These are phyloP conservation scores for Rugosomyces carneus DNA, from an alignment of 1,284 basidiomycete genomes.

Conservation along the genomic window DNA sequence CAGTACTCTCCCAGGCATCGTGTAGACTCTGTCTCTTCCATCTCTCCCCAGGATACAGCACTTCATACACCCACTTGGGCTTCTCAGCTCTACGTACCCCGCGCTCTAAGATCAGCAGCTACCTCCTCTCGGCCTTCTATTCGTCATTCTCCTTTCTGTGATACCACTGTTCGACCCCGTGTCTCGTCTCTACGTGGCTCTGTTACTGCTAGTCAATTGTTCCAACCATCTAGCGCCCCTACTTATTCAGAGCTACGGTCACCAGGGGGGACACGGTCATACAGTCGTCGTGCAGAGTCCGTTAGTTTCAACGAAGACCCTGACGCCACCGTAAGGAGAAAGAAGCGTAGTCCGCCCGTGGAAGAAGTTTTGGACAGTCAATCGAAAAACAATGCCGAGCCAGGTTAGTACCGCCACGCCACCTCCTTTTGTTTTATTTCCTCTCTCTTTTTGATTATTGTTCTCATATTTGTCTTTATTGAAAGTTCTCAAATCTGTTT, in stretches of 20 bases:
- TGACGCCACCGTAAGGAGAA: constrained; percentile 64
- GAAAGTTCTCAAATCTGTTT: constrained; percentile 58
- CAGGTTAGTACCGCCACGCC: constrained; percentile 28
- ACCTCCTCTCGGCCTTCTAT: constrained; percentile 28
- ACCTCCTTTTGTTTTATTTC: constrained; percentile 2
- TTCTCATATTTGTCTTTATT: constrained; percentile 19
- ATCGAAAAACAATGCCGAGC: constrained; percentile 28
- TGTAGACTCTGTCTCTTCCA: constrained; percentile 35
- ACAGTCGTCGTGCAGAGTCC: constrained; percentile 61
- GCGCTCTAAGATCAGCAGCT: constrained; percentile 28
- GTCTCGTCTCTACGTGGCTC: constrained; percentile 36
- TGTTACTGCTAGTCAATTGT: constrained; percentile 55
- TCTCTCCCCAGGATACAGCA: constrained; percentile 52
- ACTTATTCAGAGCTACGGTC: constrained; percentile 39
- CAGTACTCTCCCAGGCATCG: constrained; percentile 31
- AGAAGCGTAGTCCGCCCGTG: constrained; percentile 43
- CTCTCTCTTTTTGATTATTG: constrained; percentile 17
- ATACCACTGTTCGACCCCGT: constrained; percentile 34
- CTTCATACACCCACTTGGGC: constrained; percentile 55
- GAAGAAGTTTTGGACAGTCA: constrained; percentile 39
- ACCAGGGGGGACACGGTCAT: constrained; percentile 45
- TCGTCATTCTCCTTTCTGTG: constrained; percentile 40
- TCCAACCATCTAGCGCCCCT: constrained; percentile 70
- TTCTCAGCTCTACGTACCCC: constrained; percentile 52
- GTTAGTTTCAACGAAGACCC: constrained; percentile 55